Base-by-base conservation (phyloP, 345 rosid species). In the Salix dunnii region DNA sequence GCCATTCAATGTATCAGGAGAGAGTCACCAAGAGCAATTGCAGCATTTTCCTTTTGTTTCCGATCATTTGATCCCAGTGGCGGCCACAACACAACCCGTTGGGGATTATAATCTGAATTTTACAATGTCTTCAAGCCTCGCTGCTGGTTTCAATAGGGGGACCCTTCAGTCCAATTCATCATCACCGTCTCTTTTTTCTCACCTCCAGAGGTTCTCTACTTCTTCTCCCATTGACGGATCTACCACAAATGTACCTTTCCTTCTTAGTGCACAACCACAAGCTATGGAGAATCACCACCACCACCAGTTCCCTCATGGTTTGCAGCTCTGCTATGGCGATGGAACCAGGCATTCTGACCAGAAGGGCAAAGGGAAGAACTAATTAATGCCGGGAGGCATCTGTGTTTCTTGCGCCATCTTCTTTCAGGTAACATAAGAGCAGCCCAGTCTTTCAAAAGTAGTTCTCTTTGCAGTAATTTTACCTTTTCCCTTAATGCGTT, bases 91-190 rank as follows among this genome's bases (percentile, higher is more conserved):
- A 30, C 61, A 36, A 20, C 82, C 80, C 76, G 83, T 84, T 58
- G 85, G 72, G 83, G 91, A 88, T 58, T 90, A 91, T 71, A 91
- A 89, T 75, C 92, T 93, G 6, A 91, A 91, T 84, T 96, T 93
- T 89, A 90, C 92, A 6, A 90, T 93, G 78, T 88, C 98, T 42
- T 81, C 98, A 77, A 85, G 89, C 86, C 89, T 89, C 85, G 86
- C 88, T 86, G 86, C 88, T 86, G 97, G 94, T 86, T 87, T 87
- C 90, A 91, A 92, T 71, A 93, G 99, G 99, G 98, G 99, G 98
- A 92, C 99, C 99, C 99, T 96, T 96, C 99, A 96, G 99, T 96
- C 99, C 99, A 96, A 96, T 96, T 90, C 97, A 64, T 71, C 81
- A 55, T 77, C 87, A 77, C 87, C 90, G 77, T 87, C 98, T 51